Evolutionary conservation across 169 alveolate genomes (phyloP).

Genomic region (Babesia caballi): DNA sequence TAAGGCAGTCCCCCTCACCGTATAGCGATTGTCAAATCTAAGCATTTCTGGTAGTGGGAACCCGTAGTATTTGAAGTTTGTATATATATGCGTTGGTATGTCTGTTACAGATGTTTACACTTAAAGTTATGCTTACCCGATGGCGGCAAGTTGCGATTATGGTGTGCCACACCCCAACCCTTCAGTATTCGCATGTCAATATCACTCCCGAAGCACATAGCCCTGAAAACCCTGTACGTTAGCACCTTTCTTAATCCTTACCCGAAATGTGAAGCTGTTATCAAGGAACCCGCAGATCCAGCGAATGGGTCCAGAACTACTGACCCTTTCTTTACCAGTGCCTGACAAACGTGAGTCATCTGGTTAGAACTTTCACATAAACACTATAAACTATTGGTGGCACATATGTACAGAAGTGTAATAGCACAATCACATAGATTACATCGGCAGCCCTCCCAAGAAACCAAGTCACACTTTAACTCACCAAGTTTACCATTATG

Average conservation of each 20-base stretch:
- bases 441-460: too few species aligned
- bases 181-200: slow-evolving; percentile 90
- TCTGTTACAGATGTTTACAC: background rate
- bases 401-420: too few species aligned
- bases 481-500: slow-evolving; percentile 89
- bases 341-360: background rate
- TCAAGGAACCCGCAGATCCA: slow-evolving; percentile 94
- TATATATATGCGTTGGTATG: slow-evolving; percentile 36
- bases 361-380: background rate
- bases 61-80: slow-evolving; percentile 65
- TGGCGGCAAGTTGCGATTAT: slow-evolving; percentile 71
- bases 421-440: too few species aligned
- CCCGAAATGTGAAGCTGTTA: slow-evolving; percentile 84
- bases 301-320: slow-evolving; percentile 93
- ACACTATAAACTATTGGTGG: too few species aligned
- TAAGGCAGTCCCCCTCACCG: too few species aligned
- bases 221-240: slow-evolving; percentile 66
- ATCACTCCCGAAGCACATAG: slow-evolving; percentile 92
- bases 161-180: slow-evolving; percentile 80
- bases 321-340: slow-evolving; percentile 51
- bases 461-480: too few species aligned
- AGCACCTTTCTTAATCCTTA: background rate
- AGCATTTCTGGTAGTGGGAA: slow-evolving; percentile 68
- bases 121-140: slow-evolving; percentile 9
- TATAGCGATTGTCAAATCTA: slow-evolving; percentile 42